Conservation (phyloP, 2,329 filamentous ascomycete genomes). For the Pyrenochaeta sp. region DNA sequence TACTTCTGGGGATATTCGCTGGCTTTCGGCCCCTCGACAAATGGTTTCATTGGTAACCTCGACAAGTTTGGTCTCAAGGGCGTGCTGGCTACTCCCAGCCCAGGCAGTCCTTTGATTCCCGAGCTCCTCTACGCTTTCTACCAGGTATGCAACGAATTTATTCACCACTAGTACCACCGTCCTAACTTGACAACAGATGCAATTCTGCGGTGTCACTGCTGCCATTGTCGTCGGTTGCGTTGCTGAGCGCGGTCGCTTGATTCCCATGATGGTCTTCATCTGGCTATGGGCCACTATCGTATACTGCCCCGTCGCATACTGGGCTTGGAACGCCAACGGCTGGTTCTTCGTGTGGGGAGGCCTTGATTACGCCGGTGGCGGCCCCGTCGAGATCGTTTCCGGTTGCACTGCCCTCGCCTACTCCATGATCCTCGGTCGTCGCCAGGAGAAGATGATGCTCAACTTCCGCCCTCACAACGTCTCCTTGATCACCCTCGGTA, state of each 20-base stretch:
- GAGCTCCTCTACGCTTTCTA: conserved; percentile 94
- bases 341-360: conserved; percentile 93
- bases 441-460: conserved; percentile 99
- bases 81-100: conserved; percentile 82
- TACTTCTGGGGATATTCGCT: conserved; percentile 99
- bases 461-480: conserved; percentile 99
- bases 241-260: conserved; percentile 89
- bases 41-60: conserved; percentile 90
- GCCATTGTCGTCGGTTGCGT: conserved; percentile 92
- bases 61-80: conserved; percentile 88
- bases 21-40: conserved; percentile 84
- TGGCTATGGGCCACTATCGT: conserved; percentile 98
- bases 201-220: conserved; percentile 93
- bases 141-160: conserved; percentile 64
- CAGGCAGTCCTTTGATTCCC: conserved; percentile 85
- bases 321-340: conserved; percentile 94
- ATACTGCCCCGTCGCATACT: conserved; percentile 96
- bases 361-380: conserved; percentile 94
- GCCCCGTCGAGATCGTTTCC: conserved; percentile 95
- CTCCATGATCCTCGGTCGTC: conserved; percentile 91
- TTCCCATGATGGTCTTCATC: conserved; percentile 93
- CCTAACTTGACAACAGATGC: too few species aligned
- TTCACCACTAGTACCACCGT: conserved; percentile 16
- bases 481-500: conserved; percentile 93
- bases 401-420: conserved; percentile 94